A percentile compares a stretch with the other conserved stretches of the same genome.
Evolutionary conservation across 208 protist species (phyloP).

Genomic region (Acanthamoeba polyphaga): DNA sequence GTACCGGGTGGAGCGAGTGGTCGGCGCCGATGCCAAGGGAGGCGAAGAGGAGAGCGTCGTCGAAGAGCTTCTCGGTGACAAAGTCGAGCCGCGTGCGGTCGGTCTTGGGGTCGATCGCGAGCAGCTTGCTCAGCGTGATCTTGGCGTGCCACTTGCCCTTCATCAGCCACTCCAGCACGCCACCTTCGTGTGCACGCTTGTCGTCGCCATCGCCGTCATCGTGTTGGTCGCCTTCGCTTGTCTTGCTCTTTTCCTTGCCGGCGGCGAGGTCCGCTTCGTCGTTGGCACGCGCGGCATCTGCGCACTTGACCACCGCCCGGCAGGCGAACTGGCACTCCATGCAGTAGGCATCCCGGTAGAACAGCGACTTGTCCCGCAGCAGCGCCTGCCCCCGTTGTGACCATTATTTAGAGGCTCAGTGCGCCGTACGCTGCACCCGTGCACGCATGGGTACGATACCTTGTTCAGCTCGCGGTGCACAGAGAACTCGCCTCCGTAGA

Average conservation of each 20-base stretch:
- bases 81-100: constrained; percentile 40
- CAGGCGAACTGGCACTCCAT: constrained; percentile 70
- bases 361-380: background rate
- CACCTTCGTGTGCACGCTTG: background rate
- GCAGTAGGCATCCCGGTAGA: constrained; percentile 63
- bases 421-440: too few relatives aligned
- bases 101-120: constrained; percentile 5
- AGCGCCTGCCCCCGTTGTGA: background rate
- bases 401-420: too few relatives aligned
- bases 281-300: background rate
- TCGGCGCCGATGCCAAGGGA: background rate
- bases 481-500: constrained; percentile 68
- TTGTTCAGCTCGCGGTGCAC: constrained; percentile 53
- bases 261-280: background rate
- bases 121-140: constrained; percentile 74
- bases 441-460: background rate
- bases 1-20: background rate
- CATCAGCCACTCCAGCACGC: constrained; percentile 70
- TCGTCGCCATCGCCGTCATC: background rate
- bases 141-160: constrained; percentile 76
- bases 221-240: background rate
- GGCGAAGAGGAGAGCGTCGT: constrained; percentile 12
- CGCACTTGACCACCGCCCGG: background rate
- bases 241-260: background rate
- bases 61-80: constrained; percentile 60